phyloP scores from a whole-genome alignment of 2,329 filamentous ascomycete genomes.

The Metarhizium humberi region DNA sequence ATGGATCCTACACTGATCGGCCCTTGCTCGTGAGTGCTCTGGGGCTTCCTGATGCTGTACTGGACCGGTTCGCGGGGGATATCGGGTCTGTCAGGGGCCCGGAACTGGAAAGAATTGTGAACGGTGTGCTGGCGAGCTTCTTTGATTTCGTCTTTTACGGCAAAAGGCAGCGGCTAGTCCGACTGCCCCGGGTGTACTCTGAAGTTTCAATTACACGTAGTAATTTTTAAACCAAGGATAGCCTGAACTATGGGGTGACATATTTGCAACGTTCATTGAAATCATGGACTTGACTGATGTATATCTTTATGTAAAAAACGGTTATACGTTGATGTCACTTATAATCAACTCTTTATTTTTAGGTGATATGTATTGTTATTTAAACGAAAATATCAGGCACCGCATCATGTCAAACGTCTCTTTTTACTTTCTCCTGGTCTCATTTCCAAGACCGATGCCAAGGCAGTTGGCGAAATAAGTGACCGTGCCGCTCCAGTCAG shows the following conservation, averaged over 20 bases:
- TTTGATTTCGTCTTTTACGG: constrained; percentile 12
- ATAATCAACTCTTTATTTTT: too few relatives aligned
- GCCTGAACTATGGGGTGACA: background rate
- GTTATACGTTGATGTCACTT: too few relatives aligned
- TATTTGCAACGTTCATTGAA: too few relatives aligned
- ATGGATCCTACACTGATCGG: constrained; percentile 23
- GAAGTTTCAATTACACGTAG: constrained; percentile 12
- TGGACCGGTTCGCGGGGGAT: constrained; percentile 3
- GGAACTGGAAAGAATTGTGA: constrained; percentile 12
- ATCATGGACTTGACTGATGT: too few relatives aligned
- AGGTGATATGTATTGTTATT: too few relatives aligned
- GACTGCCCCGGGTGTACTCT: constrained; percentile 1
- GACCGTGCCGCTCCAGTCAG: constrained; percentile 60
- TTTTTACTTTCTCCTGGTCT: background rate
- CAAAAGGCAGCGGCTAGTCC: constrained; percentile 3
- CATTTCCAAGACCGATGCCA: constrained; percentile 17
- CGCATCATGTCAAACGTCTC: too few relatives aligned
- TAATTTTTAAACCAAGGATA: constrained; percentile 4
- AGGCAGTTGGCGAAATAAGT: constrained; percentile 69
- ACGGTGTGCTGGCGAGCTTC: constrained; percentile 13
- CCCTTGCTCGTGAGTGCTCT: constrained; percentile 17
- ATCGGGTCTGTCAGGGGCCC: constrained; percentile 10
- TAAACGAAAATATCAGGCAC: too few relatives aligned
- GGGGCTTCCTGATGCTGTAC: constrained; percentile 8
- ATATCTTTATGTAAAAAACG: too few relatives aligned